Evolutionary conservation across 495 filamentous ascomycete species (phyloP), one percentile per base, ranked within the genome.

Genomic region (Alectoria sarmentosa): DNA sequence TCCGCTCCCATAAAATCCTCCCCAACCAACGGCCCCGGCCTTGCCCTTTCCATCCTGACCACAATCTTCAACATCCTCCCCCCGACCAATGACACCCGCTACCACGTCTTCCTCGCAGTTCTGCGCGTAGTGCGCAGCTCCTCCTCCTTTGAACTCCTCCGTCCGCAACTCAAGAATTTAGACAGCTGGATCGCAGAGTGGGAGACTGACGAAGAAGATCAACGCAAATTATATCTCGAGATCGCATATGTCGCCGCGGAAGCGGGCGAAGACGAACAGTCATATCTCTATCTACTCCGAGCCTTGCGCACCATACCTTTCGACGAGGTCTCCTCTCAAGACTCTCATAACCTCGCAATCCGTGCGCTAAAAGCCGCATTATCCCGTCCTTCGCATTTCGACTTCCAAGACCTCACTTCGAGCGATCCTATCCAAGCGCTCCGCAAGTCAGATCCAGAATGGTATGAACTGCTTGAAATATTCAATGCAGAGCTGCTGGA

Each of bases 31-130:
- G 92, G 93, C 65, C 82, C 88, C 62, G 86, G 89, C 48, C 82
- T 99, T 63, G 87, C 90, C 61, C 87, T 96, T 69, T 88, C 87
- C 65, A 88, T 91, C 63, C 85, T 99, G 66, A 91, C 90, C 72
- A 96, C 92, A 64, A 83, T 99, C 76, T 99, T 97, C 88, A 99
- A 99, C 80, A 90, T 95, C 60, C 85, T 98, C 61, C 80, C 85
- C 54, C 72, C 84, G 52, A 78, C 82, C 65, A 89, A 91, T 73
- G 87, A 89, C 14, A 82, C 88, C 70, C 88, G 93, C 38, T 97
- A 88, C 81, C 87, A 96, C 69, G 90, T 98, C 66, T 87, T 98
- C 71, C 79, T 91, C 76, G 84, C 90, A 68, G 89, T 96, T 67
- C 73, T 96, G 36, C 83, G 84, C 66, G 87, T 96, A 64, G 84